Evolutionary conservation across 306 rosid species (phyloP).

Genomic region (Glycyrrhiza uralensis): DNA sequence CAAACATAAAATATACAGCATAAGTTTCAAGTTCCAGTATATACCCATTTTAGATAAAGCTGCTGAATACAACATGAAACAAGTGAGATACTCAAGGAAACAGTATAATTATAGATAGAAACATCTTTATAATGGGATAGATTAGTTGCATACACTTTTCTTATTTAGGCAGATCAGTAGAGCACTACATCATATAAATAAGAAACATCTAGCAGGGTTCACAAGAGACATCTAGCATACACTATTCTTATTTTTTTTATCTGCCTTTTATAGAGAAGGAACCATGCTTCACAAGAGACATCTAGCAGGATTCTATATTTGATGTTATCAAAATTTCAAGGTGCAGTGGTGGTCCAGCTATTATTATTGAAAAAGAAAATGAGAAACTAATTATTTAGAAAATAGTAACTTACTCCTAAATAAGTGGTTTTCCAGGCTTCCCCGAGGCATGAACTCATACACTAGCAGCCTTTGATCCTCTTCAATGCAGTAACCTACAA

Average conservation of each 20-base stretch:
- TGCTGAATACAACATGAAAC: not conserved
- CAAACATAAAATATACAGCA: not conserved
- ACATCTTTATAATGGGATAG: too few relatives aligned
- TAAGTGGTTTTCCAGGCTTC: conserved; percentile 96
- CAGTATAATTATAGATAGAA: too few relatives aligned
- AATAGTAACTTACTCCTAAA: conserved; percentile 72
- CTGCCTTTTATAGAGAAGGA: not conserved
- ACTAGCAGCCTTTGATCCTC: conserved; percentile 92
- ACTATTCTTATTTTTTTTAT: too few relatives aligned
- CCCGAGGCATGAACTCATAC: conserved; percentile 97
- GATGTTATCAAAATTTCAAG: not conserved
- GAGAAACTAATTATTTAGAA: not conserved
- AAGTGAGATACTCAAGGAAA: conserved; percentile 9
- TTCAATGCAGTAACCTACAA: conserved; percentile 94
- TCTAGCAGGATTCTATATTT: not conserved
- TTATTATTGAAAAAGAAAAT: conserved; percentile 7
- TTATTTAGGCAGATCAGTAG: not conserved
- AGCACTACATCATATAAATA: not conserved
- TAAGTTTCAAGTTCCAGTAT: not conserved
- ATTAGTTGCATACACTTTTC: too few relatives aligned
- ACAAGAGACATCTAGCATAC: too few relatives aligned
- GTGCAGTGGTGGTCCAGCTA: not conserved
- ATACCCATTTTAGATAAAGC: conserved; percentile 7
- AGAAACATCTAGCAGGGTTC: too few relatives aligned
- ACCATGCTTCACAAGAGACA: conserved; percentile 11